These are phyloP conservation scores for Debaryomycetaceae sp. DNA, from an alignment of 1,139 yeast species.

Conservation along the genomic window DNA sequence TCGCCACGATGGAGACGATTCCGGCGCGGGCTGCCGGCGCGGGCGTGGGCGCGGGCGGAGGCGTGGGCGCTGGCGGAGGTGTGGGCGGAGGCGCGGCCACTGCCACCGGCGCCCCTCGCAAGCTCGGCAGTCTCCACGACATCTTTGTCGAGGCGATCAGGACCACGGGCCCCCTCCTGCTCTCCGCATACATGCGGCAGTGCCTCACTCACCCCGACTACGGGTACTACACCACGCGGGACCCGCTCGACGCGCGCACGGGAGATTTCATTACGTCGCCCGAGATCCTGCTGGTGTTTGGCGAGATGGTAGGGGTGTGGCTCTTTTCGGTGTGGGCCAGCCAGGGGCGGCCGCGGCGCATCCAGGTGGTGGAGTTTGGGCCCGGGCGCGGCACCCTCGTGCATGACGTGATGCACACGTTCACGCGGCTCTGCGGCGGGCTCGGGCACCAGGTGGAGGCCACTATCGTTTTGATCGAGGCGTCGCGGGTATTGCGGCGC, in stretches of 20 bases:
- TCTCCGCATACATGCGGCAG: slow-evolving; percentile 76
- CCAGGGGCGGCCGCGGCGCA: slow-evolving; percentile 46
- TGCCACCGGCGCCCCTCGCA: slow-evolving; percentile 9
- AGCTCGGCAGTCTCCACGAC: slow-evolving; percentile 28
- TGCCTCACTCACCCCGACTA: slow-evolving; percentile 74
- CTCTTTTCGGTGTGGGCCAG: slow-evolving; percentile 54
- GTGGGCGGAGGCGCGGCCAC: not conserved
- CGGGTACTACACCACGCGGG: slow-evolving; percentile 77
- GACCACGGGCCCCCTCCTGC: slow-evolving; percentile 72
- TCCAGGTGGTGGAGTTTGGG: slow-evolving; percentile 76
- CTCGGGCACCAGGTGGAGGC: slow-evolving; percentile 17
- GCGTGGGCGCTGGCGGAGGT: no score
- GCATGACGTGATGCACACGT: slow-evolving; percentile 54
- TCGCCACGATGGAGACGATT: slow-evolving; percentile 34
- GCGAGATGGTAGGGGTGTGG: slow-evolving; percentile 84
- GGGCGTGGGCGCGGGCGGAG: no score
- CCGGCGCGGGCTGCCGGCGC: slow-evolving; percentile 18
- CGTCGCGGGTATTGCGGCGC: slow-evolving; percentile 59
- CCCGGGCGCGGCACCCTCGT: slow-evolving; percentile 84
- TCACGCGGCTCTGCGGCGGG: slow-evolving; percentile 32
- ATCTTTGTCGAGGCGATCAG: slow-evolving; percentile 53
- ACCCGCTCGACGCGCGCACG: slow-evolving; percentile 56
- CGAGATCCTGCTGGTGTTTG: slow-evolving; percentile 83
- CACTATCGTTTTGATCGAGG: slow-evolving; percentile 63
- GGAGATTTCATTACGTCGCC: slow-evolving; percentile 89